Percentiles rank a stretch among this genome's conserved stretches.
phyloP scores from a whole-genome alignment of 2,329 filamentous ascomycete species.

The Fusarium sp. region DNA sequence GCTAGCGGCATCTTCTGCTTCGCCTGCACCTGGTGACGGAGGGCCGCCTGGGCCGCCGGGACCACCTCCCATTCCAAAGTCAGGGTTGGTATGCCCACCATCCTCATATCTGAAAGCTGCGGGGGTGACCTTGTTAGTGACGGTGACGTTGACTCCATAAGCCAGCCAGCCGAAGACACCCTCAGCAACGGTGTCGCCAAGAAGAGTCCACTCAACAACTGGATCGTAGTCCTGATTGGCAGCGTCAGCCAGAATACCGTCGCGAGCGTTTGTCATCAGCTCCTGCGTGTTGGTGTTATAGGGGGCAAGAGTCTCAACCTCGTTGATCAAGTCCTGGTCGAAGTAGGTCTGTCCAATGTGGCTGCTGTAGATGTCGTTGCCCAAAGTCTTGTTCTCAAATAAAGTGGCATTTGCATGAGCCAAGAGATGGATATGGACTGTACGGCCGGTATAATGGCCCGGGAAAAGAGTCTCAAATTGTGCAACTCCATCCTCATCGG shows the following conservation, averaged over 20 bases:
- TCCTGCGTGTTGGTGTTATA: slow-evolving; percentile 61
- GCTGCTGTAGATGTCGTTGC: slow-evolving; percentile 57
- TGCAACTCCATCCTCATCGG: slow-evolving; percentile 57
- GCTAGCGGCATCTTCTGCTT: neutral
- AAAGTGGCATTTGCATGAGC: slow-evolving; percentile 55
- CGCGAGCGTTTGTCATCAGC: slow-evolving; percentile 36
- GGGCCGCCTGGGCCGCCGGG: neutral
- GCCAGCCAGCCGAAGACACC: slow-evolving; percentile 68
- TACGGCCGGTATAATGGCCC: slow-evolving; percentile 59
- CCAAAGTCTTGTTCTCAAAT: slow-evolving; percentile 52
- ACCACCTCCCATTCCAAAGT: neutral
- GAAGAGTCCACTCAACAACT: slow-evolving; percentile 67
- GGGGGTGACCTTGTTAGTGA: neutral
- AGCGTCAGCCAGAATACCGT: slow-evolving; percentile 47
- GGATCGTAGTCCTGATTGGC: slow-evolving; percentile 69
- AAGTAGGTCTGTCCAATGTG: slow-evolving; percentile 76
- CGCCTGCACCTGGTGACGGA: neutral
- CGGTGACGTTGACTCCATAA: slow-evolving; percentile 59
- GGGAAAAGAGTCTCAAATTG: slow-evolving; percentile 60
- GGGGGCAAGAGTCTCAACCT: slow-evolving; percentile 62
- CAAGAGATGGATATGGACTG: slow-evolving; percentile 62
- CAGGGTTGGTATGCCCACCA: slow-evolving; percentile 11
- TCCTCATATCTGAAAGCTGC: slow-evolving; percentile 18
- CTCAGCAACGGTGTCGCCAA: slow-evolving; percentile 64
- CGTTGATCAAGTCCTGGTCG: slow-evolving; percentile 66